These are phyloP conservation scores for Triticum urartu DNA, from an alignment of 176 grass and related monocot species.

Conservation along the genomic window DNA sequence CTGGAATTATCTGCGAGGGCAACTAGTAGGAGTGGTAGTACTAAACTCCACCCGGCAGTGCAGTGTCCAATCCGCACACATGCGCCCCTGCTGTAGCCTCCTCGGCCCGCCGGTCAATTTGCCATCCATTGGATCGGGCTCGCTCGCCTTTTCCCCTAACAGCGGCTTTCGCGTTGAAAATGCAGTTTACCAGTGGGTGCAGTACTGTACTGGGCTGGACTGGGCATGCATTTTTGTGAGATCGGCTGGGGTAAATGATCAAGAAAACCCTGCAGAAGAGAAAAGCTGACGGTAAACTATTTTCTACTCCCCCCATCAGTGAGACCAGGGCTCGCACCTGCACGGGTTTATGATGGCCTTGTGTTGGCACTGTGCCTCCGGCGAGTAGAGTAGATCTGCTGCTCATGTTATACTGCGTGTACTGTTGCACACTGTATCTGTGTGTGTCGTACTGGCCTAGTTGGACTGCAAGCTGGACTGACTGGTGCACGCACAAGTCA, in stretches of 20 bases:
- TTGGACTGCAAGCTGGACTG: not conserved
- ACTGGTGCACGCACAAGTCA: slow-evolving; percentile 8
- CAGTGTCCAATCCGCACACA: not conserved
- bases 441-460: not conserved
- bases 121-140: slow-evolving; percentile 26
- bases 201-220: too few species aligned
- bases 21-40: not conserved
- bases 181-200: not conserved
- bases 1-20: not conserved
- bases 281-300: slow-evolving; percentile 27
- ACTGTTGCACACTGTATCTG: slow-evolving; percentile 15
- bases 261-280: slow-evolving; percentile 15
- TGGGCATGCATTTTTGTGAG: not conserved
- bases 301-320: slow-evolving; percentile 8
- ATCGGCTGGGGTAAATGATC: not conserved
- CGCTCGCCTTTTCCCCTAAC: not conserved
- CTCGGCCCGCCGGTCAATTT: slow-evolving; percentile 28
- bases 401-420: slow-evolving; percentile 21
- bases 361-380: slow-evolving; percentile 19
- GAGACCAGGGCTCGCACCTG: slow-evolving; percentile 23
- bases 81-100: slow-evolving; percentile 4
- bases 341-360: slow-evolving; percentile 40
- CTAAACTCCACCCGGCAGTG: not conserved
- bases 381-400: slow-evolving; percentile 21
- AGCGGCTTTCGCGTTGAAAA: slow-evolving; percentile 2